Percentiles rank a stretch among this genome's conserved stretches.
Conservation (phyloP, 176 grass and related monocot species). For the Aegilops umbellulata region DNA sequence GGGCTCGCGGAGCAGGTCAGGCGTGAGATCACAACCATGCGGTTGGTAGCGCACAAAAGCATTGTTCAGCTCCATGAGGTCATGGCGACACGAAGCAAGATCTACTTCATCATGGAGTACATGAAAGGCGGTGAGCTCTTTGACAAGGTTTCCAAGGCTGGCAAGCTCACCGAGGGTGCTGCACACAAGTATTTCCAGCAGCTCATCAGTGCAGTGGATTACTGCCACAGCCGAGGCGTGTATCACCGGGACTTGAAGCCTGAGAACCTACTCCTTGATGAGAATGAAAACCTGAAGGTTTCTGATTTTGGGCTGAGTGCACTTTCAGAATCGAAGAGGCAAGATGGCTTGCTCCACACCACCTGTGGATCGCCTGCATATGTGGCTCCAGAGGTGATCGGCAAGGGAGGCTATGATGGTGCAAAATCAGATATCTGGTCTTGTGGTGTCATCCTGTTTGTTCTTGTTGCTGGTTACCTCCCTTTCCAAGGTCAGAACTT, state of each 20-base stretch:
- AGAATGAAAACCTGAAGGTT: slow-evolving; percentile 71
- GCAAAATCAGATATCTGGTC: slow-evolving; percentile 88
- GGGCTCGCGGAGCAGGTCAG: slow-evolving; percentile 67
- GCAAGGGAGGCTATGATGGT: slow-evolving; percentile 72
- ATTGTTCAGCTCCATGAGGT: slow-evolving; percentile 74
- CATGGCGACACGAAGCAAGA: slow-evolving; percentile 70
- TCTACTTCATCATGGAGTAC: slow-evolving; percentile 87
- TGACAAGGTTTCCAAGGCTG: slow-evolving; percentile 57
- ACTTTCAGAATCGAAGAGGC: slow-evolving; percentile 51
- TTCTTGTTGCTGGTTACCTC: slow-evolving; percentile 68
- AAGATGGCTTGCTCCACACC: slow-evolving; percentile 75
- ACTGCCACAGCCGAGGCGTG: slow-evolving; percentile 70
- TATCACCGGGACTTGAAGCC: slow-evolving; percentile 83
- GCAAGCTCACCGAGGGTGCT: slow-evolving; percentile 50
- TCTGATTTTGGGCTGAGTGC: slow-evolving; percentile 80
- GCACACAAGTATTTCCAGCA: slow-evolving; percentile 73
- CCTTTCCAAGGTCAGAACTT: slow-evolving; percentile 73
- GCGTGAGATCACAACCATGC: slow-evolving; percentile 76
- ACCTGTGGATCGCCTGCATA: slow-evolving; percentile 80
- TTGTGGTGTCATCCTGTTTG: slow-evolving; percentile 77
- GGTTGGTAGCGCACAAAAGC: slow-evolving; percentile 57
- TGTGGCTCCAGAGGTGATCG: slow-evolving; percentile 86
- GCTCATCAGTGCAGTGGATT: slow-evolving; percentile 69
- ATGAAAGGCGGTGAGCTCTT: slow-evolving; percentile 83
- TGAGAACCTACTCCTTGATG: slow-evolving; percentile 79